Base-by-base conservation (phyloP, 2,329 filamentous ascomycete species). In the Verticillium klebahnii region DNA sequence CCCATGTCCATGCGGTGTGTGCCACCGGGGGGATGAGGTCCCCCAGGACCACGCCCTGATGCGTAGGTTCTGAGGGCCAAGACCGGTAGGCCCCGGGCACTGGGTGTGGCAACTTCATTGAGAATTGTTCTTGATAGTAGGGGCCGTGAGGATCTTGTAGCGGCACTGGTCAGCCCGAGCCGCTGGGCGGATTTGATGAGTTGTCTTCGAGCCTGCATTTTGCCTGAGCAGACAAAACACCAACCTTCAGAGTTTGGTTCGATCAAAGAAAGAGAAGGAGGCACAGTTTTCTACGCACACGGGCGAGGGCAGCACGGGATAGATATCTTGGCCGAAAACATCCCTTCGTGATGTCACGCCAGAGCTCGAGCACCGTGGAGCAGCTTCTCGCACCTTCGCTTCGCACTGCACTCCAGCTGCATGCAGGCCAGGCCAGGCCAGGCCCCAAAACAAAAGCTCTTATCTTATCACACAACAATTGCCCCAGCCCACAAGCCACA, bases 1-100 rank as follows among this genome's bases (percentile, higher is more conserved):
- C 92, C 86, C 73, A 98, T 77, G 72, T 98, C 88, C 93, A 98
- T 98, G 66, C 90, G 90, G 77, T 97, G 92, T 1, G 93, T 97
- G 61, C 93, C 93, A 58, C 94, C 94, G 0, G 94, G 93, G 1
- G 93, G 93, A 67, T 95, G 92, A 65, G 93, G 91, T 6, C 57
- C 57, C 63, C 89, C 82, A 69, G 93, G 91, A 9, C 58, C 58
- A 63, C 89, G 82, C 69, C 90, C 89, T 80, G 87, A 88, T 63
- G 88, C 83, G 76, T 90, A 91, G 57, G 71, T 75, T 61, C 88
- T 82, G 14, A 76, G 67, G 15, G 76, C 68, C 45, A 74, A 68
- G 11, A 72, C 72, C 3, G 84, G 80, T 6, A 80, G 67, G 17
- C 79, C 61, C 37, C 65, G 70, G n/a, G 58, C 45, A 37, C 40